phyloP scores from a whole-genome alignment of 257 asterid genomes.

The Solanum ossicruentum region DNA sequence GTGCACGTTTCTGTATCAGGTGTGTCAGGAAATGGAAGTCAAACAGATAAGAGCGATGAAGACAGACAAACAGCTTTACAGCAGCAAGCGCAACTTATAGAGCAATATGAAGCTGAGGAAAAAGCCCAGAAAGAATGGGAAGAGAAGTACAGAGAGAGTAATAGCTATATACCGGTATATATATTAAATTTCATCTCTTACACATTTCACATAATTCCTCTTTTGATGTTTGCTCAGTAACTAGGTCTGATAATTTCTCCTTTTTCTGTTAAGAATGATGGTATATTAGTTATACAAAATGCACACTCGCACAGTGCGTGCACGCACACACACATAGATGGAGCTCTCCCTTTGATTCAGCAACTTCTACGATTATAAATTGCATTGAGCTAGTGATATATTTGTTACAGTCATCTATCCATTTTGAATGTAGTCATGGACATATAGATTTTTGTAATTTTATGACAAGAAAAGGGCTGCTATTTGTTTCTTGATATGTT shows the following conservation, averaged over 20 bases:
- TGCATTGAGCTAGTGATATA: not conserved
- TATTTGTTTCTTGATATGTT: not conserved
- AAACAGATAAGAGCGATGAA: conserved; percentile 18
- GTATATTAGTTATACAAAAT: not conserved
- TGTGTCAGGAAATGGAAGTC: conserved; percentile 13
- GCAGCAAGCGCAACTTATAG: conserved; percentile 46
- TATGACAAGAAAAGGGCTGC: not conserved
- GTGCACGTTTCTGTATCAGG: conserved; percentile 11
- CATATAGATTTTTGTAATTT: not conserved
- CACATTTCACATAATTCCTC: not conserved
- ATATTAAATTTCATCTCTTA: not conserved
- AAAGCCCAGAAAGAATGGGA: conserved; percentile 89
- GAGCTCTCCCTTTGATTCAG: not conserved
- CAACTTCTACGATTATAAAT: not conserved
- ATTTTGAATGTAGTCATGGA: not conserved
- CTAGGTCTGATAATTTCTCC: not conserved
- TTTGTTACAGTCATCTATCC: not conserved
- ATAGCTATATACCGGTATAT: conserved; percentile 47
- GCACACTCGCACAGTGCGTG: not conserved
- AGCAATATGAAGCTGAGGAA: conserved; percentile 60
- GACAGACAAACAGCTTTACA: conserved; percentile 52
- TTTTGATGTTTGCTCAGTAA: not conserved
- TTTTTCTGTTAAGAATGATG: not conserved
- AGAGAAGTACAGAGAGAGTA: conserved; percentile 63
- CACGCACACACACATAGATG: not conserved